Conservation (phyloP, 306 rosid genomes). For the Trichosanthes truncata region DNA sequence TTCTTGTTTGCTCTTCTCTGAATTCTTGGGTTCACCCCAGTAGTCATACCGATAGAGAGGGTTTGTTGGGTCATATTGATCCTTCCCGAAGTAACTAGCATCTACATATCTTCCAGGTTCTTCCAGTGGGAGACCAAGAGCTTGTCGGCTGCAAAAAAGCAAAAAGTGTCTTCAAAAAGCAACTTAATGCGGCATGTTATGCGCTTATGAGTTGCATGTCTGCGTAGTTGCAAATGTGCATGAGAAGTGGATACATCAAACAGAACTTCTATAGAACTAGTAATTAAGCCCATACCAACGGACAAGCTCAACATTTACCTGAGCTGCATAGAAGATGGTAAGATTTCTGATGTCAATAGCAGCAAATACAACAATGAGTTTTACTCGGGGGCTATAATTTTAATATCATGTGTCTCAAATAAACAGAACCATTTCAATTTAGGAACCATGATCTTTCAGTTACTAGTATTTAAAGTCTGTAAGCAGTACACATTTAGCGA, state of each 20-base stretch:
- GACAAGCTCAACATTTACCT: neutral
- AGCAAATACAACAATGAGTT: neutral
- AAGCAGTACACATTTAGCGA: neutral
- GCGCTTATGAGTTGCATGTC: neutral
- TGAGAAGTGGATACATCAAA: neutral
- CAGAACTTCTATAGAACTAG: neutral
- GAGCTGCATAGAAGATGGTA: neutral
- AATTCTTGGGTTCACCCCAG: constrained; percentile 97
- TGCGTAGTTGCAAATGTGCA: neutral
- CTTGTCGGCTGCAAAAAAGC: constrained; percentile 49
- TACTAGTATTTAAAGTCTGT: too few species aligned
- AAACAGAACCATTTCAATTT: neutral
- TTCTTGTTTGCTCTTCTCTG: constrained; percentile 81
- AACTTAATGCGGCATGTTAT: neutral
- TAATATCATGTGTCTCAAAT: neutral
- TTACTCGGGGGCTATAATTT: neutral
- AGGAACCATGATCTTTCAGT: neutral
- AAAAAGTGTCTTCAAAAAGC: neutral
- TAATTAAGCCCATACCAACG: neutral
- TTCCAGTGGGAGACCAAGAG: constrained; percentile 82
- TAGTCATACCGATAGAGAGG: constrained; percentile 85
- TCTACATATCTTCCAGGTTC: constrained; percentile 89
- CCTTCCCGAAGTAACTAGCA: constrained; percentile 67
- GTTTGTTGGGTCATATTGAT: constrained; percentile 57
- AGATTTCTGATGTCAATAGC: neutral